Base-by-base conservation (phyloP, 768 basidiomycete species). In the Russula earlei region DNA sequence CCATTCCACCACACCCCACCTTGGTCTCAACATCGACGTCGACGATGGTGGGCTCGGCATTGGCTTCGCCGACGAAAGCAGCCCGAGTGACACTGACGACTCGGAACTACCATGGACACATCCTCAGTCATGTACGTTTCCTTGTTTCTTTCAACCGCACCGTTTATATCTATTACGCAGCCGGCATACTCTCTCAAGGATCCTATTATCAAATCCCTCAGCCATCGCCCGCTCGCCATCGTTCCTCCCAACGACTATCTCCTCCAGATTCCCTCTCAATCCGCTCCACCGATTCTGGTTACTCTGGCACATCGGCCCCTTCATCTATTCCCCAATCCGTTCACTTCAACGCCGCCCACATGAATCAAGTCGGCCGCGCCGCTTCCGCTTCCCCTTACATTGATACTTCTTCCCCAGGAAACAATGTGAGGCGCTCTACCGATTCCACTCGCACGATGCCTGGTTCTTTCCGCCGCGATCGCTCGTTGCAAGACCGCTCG, bases 361-460 rank as follows among this genome's bases (percentile, higher is more conserved):
- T 65, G 63, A 44, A 50, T 25, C 56, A 55, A 12, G 49, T 54
- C 7, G 40, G 51, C 2, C 63, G 59, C 15, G 37, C 57, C 0
- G 63, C 72, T 15, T 69, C 68, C n/a, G 73, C 76, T 31, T 71
- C 74, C 24, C 70, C 70, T 45, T 52, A 71, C 29, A 66, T 71
- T 38, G 76, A 79, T 43, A 33, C 29, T 9, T 19, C 29, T 4
- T 12, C 48, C 25, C 54, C 58, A 19, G 44, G 71, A 11, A 68
- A 73, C 27, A 72, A 54, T 20, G 48, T 64, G 4, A 66, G 88
- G 44, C 78, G 82, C 55, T 90, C 87, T 4, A 81, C 83, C 6
- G 89, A 91, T 59, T 87, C 87, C 9, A 62, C 77, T 22, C 78
- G 80, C 56, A 83, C 82, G 2, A 72, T 82, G 44, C 82, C 84